These are phyloP conservation scores for Coemansia sp. DNA, from an alignment of 192 early-diverging fungal genomes.

Conservation along the genomic window DNA sequence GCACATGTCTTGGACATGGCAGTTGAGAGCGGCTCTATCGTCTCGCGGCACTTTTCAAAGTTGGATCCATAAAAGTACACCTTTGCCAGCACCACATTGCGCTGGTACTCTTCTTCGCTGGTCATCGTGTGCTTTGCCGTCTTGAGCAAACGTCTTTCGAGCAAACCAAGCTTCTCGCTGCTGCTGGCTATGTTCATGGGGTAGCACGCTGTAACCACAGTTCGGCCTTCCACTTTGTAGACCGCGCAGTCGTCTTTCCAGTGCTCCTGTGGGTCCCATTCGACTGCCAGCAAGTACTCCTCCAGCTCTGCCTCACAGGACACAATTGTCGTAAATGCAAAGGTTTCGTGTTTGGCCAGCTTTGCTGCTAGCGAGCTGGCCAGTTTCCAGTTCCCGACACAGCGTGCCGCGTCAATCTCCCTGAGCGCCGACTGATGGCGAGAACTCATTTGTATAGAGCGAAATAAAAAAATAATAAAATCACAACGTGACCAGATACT, in stretches of 20 bases:
- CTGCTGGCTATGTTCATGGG: slow-evolving; percentile 39
- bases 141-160: slow-evolving; percentile 26
- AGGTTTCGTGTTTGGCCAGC: slow-evolving; percentile 20
- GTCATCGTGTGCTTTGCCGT: slow-evolving; percentile 27
- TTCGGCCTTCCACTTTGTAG: neutral
- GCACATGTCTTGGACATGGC: slow-evolving; percentile 39
- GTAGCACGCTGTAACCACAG: slow-evolving; percentile 12
- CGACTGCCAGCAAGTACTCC: slow-evolving; percentile 29
- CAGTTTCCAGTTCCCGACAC: slow-evolving; percentile 43
- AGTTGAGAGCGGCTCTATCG: slow-evolving; percentile 26
- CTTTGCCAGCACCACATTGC: slow-evolving; percentile 58
- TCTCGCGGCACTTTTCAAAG: slow-evolving; percentile 42
- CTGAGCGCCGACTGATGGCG: slow-evolving; percentile 41
- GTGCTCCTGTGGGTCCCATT: slow-evolving; percentile 39
- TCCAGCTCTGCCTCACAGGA: slow-evolving; percentile 43
- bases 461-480: neutral
- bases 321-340: slow-evolving; percentile 37
- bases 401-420: slow-evolving; percentile 54
- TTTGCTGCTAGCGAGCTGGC: slow-evolving; percentile 29
- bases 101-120: slow-evolving; percentile 38
- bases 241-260: slow-evolving; percentile 35
- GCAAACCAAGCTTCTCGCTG: slow-evolving; percentile 13
- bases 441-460: slow-evolving; percentile 27
- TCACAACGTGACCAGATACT: slow-evolving; percentile 22
- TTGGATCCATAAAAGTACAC: slow-evolving; percentile 56